Evolutionary conservation across 2,329 filamentous ascomycete genomes (phyloP), one percentile per base, ranked within the genome.

Genomic region (Nigrospora osmanthi): DNA sequence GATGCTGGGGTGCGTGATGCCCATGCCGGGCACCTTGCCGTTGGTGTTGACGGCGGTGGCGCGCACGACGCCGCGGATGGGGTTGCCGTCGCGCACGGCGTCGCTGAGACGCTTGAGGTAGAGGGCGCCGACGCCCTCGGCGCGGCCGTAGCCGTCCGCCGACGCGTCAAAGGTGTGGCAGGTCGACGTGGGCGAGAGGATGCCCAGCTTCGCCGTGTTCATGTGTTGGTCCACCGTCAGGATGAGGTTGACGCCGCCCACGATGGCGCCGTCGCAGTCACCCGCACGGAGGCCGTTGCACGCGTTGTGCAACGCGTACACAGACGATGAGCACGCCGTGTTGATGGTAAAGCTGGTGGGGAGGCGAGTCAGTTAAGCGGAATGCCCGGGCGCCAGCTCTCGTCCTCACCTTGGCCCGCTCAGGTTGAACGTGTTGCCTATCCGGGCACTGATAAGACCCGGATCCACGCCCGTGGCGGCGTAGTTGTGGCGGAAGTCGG

Each of bases 261-360:
- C 62, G 10, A 69, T 54, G 10, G 65, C 65, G 0, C 51, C 50
- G 13, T 58, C 52, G 11, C 58, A 62, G 19, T 68, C 65, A 1
- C 54, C 47, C 4, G 43, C 44, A 6, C 51, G 49, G 3, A 64
- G 44, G n/a, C 58, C 53, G 13, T 52, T 50, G 34, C 54, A 54
- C 1, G 62, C 60, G 11, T 55, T 53, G 36, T 63, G 56, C 11
- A 68, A 46, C 2, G 62, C 59, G 23, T 64, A 61, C 30, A 66
- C 48, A 1, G 59, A 60, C 0, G 63, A 63, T 0, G 66, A 67
- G 46, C 65, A 69, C 3, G 63, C 65, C 4, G 65, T 68, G 38
- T 66, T 57, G 33, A 54, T 49, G n/a, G 57, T 54, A 16, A 59
- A 28, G 23, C 23, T 28, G 9, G 23, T 10, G 23, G 9, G 23